A percentile compares a stretch with the other conserved stretches of the same genome.
Evolutionary conservation across 2,329 filamentous ascomycete species (phyloP).

Genomic region (Phoma herbarum): DNA sequence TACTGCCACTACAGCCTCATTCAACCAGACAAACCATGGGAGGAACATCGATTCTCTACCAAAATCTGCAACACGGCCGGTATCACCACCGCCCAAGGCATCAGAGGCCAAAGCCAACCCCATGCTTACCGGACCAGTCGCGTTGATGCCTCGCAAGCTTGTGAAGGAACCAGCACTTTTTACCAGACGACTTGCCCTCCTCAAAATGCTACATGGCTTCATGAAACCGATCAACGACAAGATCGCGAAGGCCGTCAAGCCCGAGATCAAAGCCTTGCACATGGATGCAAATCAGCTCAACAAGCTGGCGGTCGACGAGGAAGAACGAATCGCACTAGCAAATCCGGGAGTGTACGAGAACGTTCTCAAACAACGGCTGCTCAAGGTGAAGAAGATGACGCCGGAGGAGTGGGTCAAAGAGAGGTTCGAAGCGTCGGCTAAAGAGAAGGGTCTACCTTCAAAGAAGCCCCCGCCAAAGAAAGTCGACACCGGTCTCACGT

Average conservation of each 20-base stretch:
- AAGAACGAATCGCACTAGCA: conserved; percentile 75
- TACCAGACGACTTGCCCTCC: conserved; percentile 44
- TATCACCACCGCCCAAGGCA: conserved; percentile 45
- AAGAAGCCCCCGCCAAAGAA: conserved; percentile 57
- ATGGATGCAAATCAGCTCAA: conserved; percentile 73
- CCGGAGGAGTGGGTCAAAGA: conserved; percentile 75
- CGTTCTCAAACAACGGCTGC: conserved; percentile 81
- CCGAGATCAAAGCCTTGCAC: conserved; percentile 63
- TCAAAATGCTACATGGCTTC: conserved; percentile 72
- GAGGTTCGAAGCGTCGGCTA: conserved; percentile 49
- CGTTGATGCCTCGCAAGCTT: conserved; percentile 73
- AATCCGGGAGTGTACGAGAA: conserved; percentile 80
- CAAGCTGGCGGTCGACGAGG: conserved; percentile 75
- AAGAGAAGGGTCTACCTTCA: conserved; percentile 41
- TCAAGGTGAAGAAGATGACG: conserved; percentile 78
- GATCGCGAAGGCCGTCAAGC: conserved; percentile 62
- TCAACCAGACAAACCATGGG: conserved; percentile 17
- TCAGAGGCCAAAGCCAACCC: conserved; percentile 22
- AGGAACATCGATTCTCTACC: conserved; percentile 23
- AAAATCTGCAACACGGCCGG: conserved; percentile 37
- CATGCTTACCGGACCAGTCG: conserved; percentile 54
- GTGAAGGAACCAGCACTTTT: conserved; percentile 57
- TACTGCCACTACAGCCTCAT: not conserved
- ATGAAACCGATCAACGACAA: conserved; percentile 73
- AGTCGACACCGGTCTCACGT: conserved; percentile 74